These are phyloP conservation scores for Didymellaceae sp. DNA, from an alignment of 2,329 filamentous ascomycete species.

Conservation along the genomic window DNA sequence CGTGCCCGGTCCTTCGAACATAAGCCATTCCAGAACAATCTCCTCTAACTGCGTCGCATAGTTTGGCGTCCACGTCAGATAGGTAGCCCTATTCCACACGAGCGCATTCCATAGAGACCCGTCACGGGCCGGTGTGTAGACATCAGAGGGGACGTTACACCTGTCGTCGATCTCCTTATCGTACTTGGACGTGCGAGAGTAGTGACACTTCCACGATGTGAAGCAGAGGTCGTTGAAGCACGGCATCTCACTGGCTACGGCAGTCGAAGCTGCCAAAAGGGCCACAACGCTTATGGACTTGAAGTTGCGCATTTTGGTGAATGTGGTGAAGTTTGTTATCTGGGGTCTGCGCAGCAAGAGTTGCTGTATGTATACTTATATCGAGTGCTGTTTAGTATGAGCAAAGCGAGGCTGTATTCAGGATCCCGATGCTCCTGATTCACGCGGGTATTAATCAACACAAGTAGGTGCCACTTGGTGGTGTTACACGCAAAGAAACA, in stretches of 20 bases:
- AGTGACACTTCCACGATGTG: constrained; percentile 5
- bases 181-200: background rate
- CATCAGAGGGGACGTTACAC: constrained; percentile 1
- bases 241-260: background rate
- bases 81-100: background rate
- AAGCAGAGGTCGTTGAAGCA: constrained; percentile 7
- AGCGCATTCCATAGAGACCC: background rate
- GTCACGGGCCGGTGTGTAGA: background rate
- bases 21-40: constrained; percentile 3
- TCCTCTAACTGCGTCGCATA: background rate
- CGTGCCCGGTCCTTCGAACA: background rate
- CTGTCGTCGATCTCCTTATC: background rate
- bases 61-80: background rate
- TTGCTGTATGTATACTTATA: too few species aligned
- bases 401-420: too few species aligned
- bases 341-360: too few species aligned
- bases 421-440: too few species aligned
- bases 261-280: background rate
- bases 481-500: too few species aligned
- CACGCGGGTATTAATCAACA: too few species aligned
- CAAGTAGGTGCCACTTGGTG: too few species aligned
- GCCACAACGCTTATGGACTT: background rate
- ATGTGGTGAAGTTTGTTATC: background rate
- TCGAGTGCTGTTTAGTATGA: too few species aligned
- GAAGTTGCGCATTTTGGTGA: background rate